Evolutionary conservation across 441 rosid species (phyloP).

Genomic region (Syzygium syzygioides): DNA sequence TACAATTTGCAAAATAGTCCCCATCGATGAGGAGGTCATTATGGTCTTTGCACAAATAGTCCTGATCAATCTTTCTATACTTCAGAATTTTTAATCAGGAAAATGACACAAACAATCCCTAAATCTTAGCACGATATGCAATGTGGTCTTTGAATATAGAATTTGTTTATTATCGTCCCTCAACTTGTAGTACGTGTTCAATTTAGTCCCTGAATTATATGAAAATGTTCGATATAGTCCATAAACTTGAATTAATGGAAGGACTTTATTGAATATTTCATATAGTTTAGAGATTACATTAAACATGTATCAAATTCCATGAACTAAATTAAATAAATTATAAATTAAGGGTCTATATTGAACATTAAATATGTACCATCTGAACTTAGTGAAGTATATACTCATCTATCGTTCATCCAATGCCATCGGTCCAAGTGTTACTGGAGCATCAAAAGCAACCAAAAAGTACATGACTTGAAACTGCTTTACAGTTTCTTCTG

Average conservation of each 20-base stretch:
- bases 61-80: accelerated
- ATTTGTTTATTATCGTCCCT: too few relatives aligned
- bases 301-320: accelerated
- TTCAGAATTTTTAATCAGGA: background rate
- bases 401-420: background rate
- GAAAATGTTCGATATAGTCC: too few relatives aligned
- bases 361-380: background rate
- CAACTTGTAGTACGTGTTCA: too few relatives aligned
- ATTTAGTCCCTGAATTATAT: too few relatives aligned
- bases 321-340: too few relatives aligned
- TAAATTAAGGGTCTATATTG: too few relatives aligned
- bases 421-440: background rate
- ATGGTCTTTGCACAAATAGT: background rate
- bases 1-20: background rate
- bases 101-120: too few relatives aligned
- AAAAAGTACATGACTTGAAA: background rate
- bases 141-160: accelerated
- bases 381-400: background rate
- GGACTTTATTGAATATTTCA: too few relatives aligned
- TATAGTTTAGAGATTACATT: too few relatives aligned
- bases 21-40: background rate
- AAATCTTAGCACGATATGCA: accelerated
- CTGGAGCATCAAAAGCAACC: background rate
- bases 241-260: too few relatives aligned
- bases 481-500: background rate